Base-by-base conservation (phyloP, 768 basidiomycete species). In the Paxillus rubicundulus region DNA sequence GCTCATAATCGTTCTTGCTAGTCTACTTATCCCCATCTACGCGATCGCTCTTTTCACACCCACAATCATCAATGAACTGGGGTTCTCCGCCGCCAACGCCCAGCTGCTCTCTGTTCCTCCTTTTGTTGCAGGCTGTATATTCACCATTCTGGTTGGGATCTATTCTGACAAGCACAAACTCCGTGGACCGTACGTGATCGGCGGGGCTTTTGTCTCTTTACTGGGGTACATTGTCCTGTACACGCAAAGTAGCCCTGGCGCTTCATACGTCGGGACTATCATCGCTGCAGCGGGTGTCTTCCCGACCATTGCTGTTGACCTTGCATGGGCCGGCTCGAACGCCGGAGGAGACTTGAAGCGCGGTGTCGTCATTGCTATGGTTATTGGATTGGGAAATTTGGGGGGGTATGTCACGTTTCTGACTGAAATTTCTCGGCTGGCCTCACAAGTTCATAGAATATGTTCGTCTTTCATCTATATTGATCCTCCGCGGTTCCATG, bases 281-380 rank as follows among this genome's bases (percentile, higher is more conserved):
- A 64, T 84, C 37, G 76, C 79, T 24, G 77, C 81, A 4, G 64
- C 72, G 17, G 83, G 82, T 17, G 76, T 81, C 6, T 83, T 69
- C 57, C 79, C 84, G 1, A 76, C 74, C 6, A 71, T 82, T 47
- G 71, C 69, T 28, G 69, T 82, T 17, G 61, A 63, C 24, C 63
- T 85, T 2, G 79, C 81, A 33, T 85, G 84, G 84, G 77, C 71
- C 2, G 73, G 76, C 2, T 77, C 77, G 8, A 80, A 82, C 48
- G 75, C 79, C 0, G 82, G 82, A 20, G 81, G 83, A 20, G 81
- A 81, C 58, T 53, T 78, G 45, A 78, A 79, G 58, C 73, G 75
- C 50, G 83, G 74, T 20, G 72, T 82, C 12, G 72, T 74, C 12
- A 54, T 83, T 33, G 84, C 78, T 5, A 73, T 80, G 70, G 74